Conservation (phyloP, 2,329 filamentous ascomycete species). For the Venturia asperata region DNA sequence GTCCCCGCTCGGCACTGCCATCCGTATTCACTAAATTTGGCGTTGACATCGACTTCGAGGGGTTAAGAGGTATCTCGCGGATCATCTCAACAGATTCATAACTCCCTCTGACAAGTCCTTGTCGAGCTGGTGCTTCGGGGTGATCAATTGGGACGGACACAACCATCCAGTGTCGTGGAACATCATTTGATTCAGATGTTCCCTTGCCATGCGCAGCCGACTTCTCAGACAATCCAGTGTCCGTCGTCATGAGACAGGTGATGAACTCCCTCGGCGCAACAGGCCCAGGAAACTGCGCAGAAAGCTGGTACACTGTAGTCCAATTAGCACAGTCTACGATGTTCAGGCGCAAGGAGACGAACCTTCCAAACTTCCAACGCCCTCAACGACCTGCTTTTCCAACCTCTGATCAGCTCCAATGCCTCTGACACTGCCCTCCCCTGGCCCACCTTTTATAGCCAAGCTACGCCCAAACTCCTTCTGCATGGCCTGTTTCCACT, state of each 20-base stretch:
- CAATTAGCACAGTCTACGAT: neutral
- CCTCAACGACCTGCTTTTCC: slow-evolving; percentile 54
- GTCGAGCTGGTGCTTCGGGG: slow-evolving; percentile 59
- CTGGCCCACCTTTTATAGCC: slow-evolving; percentile 60
- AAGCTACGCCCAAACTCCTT: slow-evolving; percentile 74
- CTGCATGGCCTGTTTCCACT: slow-evolving; percentile 70
- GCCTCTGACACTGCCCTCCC: slow-evolving; percentile 70
- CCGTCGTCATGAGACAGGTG: slow-evolving; percentile 65
- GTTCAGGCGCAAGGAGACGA: slow-evolving; percentile 22
- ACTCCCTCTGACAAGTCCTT: slow-evolving; percentile 71
- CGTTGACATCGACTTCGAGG: slow-evolving; percentile 32
- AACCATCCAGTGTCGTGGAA: slow-evolving; percentile 70
- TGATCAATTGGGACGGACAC: slow-evolving; percentile 80
- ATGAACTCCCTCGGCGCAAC: slow-evolving; percentile 85
- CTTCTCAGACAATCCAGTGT: slow-evolving; percentile 43
- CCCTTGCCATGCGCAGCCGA: slow-evolving; percentile 28
- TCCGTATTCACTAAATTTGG: slow-evolving; percentile 26
- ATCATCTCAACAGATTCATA: slow-evolving; percentile 94
- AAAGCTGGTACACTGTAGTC: slow-evolving; percentile 68
- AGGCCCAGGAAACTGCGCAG: slow-evolving; percentile 83
- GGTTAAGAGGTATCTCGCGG: slow-evolving; percentile 62
- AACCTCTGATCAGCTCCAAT: slow-evolving; percentile 74
- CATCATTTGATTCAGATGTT: slow-evolving; percentile 28
- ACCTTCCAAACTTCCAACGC: slow-evolving; percentile 58
- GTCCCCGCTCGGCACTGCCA: slow-evolving; percentile 23